phyloP scores from a whole-genome alignment of 78 protist species.

The Chrysochromulina parva region DNA sequence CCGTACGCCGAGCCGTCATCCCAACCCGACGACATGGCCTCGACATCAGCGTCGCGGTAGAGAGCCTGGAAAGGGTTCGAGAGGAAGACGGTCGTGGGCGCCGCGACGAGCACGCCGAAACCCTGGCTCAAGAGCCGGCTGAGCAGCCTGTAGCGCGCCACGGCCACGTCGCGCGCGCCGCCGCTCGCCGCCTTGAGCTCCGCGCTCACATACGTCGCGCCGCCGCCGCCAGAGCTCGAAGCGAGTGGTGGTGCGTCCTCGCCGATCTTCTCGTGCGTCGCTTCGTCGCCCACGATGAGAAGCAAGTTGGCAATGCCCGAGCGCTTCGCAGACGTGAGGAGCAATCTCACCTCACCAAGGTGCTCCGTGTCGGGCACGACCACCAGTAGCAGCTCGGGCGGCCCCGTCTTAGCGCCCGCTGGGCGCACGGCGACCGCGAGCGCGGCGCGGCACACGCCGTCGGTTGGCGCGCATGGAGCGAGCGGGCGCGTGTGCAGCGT shows the following conservation, averaged over 20 bases:
- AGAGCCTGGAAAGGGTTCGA: neutral
- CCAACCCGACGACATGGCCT: neutral
- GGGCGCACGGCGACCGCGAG: neutral
- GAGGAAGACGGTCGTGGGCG: neutral
- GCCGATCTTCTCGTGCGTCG: neutral
- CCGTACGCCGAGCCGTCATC: neutral
- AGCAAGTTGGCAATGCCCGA: neutral
- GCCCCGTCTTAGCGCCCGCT: neutral
- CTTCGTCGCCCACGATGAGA: neutral
- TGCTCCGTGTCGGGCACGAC: neutral
- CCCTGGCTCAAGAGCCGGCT: neutral
- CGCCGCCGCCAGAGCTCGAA: neutral
- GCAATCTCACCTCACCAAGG: neutral
- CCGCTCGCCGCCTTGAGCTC: neutral
- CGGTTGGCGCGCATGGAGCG: neutral
- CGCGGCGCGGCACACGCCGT: neutral
- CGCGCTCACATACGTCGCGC: neutral
- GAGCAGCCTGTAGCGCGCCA: too few species aligned
- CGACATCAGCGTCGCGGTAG: neutral
- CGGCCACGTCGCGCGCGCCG: neutral
- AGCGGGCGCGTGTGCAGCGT: neutral
- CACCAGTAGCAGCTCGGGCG: neutral
- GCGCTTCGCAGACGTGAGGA: neutral
- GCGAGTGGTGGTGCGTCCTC: neutral
- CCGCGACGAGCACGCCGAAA: neutral